Base-by-base conservation (phyloP, 176 grass and related monocot genomes). In the Coix lacrymajobi region DNA sequence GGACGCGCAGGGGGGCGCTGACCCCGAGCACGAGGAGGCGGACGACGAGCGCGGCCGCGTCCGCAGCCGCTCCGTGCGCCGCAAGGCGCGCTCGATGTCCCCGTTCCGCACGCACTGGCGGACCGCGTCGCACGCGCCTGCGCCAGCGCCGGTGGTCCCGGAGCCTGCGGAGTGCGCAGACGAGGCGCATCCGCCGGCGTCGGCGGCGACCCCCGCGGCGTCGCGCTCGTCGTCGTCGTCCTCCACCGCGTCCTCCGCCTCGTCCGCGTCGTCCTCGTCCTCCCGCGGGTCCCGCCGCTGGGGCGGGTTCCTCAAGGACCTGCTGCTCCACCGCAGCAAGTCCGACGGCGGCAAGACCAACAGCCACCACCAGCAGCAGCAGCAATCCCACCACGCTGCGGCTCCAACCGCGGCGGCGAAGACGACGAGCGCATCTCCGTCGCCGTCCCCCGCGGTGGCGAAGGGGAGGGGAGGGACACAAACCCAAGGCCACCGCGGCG, bases 311-410 rank as follows among this genome's bases (percentile, higher is more conserved):
- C 68, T 98, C 56, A 98, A 98, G 82, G 95, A 98, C 49, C 88
- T 98, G 13, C n/a, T n/a, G n/a, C 85, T 98, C 15, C 88, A 98
- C 90, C 86, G 95, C 6, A 98, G 92, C 91, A 99, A 94, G 81
- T 93, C 92, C 2, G 93, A 99, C 80, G 88, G 79, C 19, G 88
- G 88, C 74, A 86, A 90, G 79, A 41, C 28, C 74, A 51, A n/a
- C n/a, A n/a, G 25, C 62, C 40, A 11, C 19, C 28, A 49, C 2
- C 79, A 57, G 51, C 62, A 51, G 1, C 52, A 29, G 5, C 51
- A n/a, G 52, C 52, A 58, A 11, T 58, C 54, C n/a, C 54, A 11
- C 14, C 72, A 48, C 5, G 31, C 56, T 0, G 0, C 14, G 0
- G 25, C 26, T 3, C 40, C 86, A 0, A 17, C 66, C 4, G 32